phyloP scores from a whole-genome alignment of 83 land plant species.

The Thuja plicata region DNA sequence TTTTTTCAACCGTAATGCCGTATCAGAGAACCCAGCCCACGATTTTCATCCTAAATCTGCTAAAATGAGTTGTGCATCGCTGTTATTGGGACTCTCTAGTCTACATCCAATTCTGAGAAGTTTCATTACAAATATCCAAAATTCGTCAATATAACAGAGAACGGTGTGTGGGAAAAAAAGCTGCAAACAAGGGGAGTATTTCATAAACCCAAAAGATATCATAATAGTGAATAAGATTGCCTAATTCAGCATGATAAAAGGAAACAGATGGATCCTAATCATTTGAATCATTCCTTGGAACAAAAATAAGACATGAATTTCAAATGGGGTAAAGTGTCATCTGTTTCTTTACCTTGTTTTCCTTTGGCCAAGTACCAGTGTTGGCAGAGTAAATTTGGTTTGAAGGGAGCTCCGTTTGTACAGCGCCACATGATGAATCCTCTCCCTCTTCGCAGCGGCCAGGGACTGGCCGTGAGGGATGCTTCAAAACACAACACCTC shows the following conservation, averaged over 20 bases:
- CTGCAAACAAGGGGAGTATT: not conserved
- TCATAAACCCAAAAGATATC: not conserved
- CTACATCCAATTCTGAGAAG: not conserved
- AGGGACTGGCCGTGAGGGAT: too few relatives aligned
- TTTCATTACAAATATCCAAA: too few relatives aligned
- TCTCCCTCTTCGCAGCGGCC: too few relatives aligned
- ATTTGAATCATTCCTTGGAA: not conserved
- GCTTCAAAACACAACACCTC: too few relatives aligned
- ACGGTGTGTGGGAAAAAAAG: not conserved
- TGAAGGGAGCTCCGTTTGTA: slow-evolving; percentile 12
- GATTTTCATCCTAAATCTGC: too few relatives aligned
- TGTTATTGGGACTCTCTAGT: too few relatives aligned
- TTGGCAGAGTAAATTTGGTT: slow-evolving; percentile 10
- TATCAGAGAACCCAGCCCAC: too few relatives aligned
- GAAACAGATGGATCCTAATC: not conserved
- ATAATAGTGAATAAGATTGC: not conserved
- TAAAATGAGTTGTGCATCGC: too few relatives aligned
- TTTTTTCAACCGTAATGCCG: too few relatives aligned
- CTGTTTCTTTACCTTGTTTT: not conserved
- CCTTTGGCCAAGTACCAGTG: slow-evolving; percentile 5
- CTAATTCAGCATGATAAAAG: not conserved
- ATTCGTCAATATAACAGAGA: not conserved
- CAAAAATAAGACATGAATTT: too few relatives aligned
- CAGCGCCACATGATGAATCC: too few relatives aligned
- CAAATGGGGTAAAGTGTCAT: not conserved